Percentiles rank a stretch among this genome's conserved stretches.
phyloP scores from a whole-genome alignment of 768 basidiomycete species.

The Termitomyces sp. region DNA sequence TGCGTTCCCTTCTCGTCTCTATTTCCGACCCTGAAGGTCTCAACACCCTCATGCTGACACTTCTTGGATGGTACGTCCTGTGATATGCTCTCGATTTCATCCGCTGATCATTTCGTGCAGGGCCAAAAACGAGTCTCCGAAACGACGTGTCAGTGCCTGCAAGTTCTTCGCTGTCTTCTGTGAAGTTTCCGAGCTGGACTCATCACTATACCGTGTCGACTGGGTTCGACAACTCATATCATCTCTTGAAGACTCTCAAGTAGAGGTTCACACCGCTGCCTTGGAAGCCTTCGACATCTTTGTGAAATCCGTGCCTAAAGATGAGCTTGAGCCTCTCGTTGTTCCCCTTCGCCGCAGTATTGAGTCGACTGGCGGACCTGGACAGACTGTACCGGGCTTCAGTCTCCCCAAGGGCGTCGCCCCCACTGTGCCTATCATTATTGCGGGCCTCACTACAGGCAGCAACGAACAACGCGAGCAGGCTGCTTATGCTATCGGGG shows the following conservation, averaged over 20 bases:
- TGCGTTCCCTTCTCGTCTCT: constrained; percentile 69
- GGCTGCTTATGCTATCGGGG: constrained; percentile 94
- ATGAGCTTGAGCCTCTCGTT: constrained; percentile 87
- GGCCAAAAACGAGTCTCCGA: constrained; percentile 71
- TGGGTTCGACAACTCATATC: constrained; percentile 91
- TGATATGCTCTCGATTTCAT: not conserved
- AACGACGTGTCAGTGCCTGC: constrained; percentile 74
- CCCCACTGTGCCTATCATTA: constrained; percentile 79
- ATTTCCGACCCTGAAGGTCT: constrained; percentile 84
- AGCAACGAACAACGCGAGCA: constrained; percentile 94
- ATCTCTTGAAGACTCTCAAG: constrained; percentile 71
- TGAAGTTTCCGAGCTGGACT: constrained; percentile 75
- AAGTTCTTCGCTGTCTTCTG: constrained; percentile 79
- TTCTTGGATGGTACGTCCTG: constrained; percentile 76
- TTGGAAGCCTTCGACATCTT: constrained; percentile 81
- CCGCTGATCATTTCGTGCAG: constrained; percentile 29
- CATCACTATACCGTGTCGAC: constrained; percentile 82
- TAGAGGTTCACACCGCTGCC: constrained; percentile 75
- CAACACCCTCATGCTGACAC: constrained; percentile 81
- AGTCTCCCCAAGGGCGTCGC: constrained; percentile 77
- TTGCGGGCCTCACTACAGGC: constrained; percentile 89
- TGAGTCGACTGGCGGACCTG: constrained; percentile 77
- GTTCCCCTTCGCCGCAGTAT: constrained; percentile 85
- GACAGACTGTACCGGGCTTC: constrained; percentile 79
- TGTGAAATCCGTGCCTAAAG: constrained; percentile 87